Percentiles rank a stretch among this genome's conserved stretches.
Evolutionary conservation across 1,139 yeast species (phyloP).

Genomic region (Groenewaldozyma sp.): DNA sequence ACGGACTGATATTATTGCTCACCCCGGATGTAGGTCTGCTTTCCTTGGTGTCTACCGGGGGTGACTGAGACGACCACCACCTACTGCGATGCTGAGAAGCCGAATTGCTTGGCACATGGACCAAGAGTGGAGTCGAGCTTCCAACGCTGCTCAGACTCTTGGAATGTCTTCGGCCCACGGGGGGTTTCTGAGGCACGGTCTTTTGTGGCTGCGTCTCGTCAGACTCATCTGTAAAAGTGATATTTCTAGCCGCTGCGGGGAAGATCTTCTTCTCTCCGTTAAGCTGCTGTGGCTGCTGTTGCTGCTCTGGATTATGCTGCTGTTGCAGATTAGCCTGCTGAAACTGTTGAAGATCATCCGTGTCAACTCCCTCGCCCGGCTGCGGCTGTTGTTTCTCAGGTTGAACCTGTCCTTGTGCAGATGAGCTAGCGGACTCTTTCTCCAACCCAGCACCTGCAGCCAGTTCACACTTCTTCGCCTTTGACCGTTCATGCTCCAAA

Average conservation of each 20-base stretch:
- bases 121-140: too few species aligned
- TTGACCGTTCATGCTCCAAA: conserved; percentile 22
- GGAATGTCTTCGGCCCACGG: conserved; percentile 23
- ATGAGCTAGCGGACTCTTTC: not conserved
- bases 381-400: not conserved
- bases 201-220: not conserved
- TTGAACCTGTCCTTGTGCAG: too few species aligned
- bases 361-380: not conserved
- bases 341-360: too few species aligned
- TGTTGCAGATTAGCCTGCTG: too few species aligned
- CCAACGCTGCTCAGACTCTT: conserved; percentile 28
- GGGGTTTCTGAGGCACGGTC: conserved; percentile 7
- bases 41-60: too few species aligned
- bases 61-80: too few species aligned
- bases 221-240: not conserved
- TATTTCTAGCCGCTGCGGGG: conserved; percentile 2
- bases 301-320: not conserved
- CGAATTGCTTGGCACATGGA: too few species aligned
- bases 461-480: conserved; percentile 6
- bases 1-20: too few species aligned
- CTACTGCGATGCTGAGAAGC: too few species aligned
- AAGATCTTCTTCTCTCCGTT: not conserved
- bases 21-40: too few species aligned
- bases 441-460: not conserved
- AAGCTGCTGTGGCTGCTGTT: not conserved